phyloP scores from a whole-genome alignment of 1,284 basidiomycete genomes.

The Leucoagaricus sp. region DNA sequence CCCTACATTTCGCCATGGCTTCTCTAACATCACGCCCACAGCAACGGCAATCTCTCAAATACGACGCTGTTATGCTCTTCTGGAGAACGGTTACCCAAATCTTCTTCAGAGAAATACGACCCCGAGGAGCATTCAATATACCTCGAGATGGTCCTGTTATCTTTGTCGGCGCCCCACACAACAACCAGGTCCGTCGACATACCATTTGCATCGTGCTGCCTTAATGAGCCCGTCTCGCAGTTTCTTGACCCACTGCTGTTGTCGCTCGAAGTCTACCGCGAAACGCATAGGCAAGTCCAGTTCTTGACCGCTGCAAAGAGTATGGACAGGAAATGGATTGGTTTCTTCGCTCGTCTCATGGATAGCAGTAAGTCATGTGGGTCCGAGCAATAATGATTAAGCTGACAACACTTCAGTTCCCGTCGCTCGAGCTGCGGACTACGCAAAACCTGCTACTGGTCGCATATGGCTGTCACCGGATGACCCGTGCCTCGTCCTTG shows the following conservation, averaged over 20 bases:
- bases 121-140: constrained; percentile 94
- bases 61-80: constrained; percentile 71
- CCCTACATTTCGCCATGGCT: constrained; percentile 1
- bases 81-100: constrained; percentile 90
- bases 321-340: constrained; percentile 81
- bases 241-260: constrained; percentile 95
- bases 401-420: constrained; percentile 61
- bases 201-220: neutral
- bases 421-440: constrained; percentile 91
- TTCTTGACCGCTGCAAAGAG: constrained; percentile 95
- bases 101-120: constrained; percentile 97
- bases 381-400: no score
- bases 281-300: constrained; percentile 82
- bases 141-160: constrained; percentile 92
- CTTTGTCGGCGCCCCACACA: constrained; percentile 96
- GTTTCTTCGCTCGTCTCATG: constrained; percentile 85
- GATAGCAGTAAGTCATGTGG: constrained; percentile 76
- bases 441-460: constrained; percentile 81
- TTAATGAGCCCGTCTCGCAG: constrained; percentile 39
- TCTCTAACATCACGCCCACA: neutral
- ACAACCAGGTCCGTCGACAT: constrained; percentile 77
- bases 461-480: constrained; percentile 70
- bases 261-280: constrained; percentile 84
- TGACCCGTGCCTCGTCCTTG: constrained; percentile 81
- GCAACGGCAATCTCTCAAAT: constrained; percentile 26